A percentile compares a stretch with the other conserved stretches of the same genome.
These are phyloP conservation scores for Hordeum pubiflorum DNA, from an alignment of 202 grass and related monocot species.

Conservation along the genomic window DNA sequence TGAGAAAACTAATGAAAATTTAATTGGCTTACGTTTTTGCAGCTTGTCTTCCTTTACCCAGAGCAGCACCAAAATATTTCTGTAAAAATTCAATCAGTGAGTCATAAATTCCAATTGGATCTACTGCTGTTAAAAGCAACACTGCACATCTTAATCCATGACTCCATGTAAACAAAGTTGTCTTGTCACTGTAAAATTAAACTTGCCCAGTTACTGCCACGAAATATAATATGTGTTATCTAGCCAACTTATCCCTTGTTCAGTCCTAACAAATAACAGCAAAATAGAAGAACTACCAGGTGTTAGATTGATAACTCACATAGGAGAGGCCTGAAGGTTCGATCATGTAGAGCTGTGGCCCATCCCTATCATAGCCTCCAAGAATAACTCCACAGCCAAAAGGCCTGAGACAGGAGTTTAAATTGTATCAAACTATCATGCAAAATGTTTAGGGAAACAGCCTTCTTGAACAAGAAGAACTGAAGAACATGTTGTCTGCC, in stretches of 20 bases:
- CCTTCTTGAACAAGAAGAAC: neutral
- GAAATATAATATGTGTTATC: neutral
- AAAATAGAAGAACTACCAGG: neutral
- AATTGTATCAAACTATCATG: constrained; percentile 7
- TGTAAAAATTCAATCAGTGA: constrained; percentile 25
- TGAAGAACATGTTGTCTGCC: neutral
- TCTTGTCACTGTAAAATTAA: neutral
- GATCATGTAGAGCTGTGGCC: constrained; percentile 76
- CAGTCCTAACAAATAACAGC: neutral
- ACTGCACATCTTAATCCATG: neutral
- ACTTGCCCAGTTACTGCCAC: neutral
- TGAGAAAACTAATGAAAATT: constrained; percentile 11
- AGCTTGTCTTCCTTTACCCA: constrained; percentile 76
- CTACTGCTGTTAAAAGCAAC: neutral
- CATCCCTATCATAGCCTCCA: constrained; percentile 87
- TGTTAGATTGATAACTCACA: constrained; percentile 39
- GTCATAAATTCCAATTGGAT: neutral
- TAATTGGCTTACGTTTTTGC: constrained; percentile 59
- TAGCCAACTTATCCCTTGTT: neutral
- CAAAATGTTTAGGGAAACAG: neutral
- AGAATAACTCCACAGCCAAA: constrained; percentile 84
- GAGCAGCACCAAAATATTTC: constrained; percentile 79
- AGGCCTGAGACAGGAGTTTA: constrained; percentile 41
- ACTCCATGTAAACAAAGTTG: neutral
- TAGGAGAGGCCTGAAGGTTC: constrained; percentile 81